Conservation (phyloP, 331 rosid genomes). For the Acacia concinna region DNA sequence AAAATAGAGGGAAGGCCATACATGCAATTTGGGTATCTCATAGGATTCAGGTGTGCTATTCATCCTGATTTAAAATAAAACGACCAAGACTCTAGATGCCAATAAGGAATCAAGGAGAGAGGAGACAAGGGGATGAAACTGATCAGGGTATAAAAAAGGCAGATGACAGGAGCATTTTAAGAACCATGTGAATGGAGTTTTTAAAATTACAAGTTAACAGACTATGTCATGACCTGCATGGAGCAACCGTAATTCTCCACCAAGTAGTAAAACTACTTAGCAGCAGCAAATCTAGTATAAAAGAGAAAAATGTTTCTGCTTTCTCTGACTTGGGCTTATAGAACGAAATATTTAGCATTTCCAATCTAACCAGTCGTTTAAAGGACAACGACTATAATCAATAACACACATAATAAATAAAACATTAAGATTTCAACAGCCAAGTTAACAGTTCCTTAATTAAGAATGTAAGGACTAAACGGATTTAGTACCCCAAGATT, state of each 20-base stretch:
- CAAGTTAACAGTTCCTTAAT: background rate
- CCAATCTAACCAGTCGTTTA: background rate
- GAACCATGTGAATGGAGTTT: background rate
- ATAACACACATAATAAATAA: background rate
- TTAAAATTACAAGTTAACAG: background rate
- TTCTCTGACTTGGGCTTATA: background rate
- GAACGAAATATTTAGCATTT: background rate
- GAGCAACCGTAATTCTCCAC: background rate
- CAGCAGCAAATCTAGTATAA: background rate
- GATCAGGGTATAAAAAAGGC: background rate
- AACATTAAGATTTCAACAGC: constrained; percentile 1
- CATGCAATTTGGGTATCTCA: background rate
- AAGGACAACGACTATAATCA: background rate
- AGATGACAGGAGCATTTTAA: background rate
- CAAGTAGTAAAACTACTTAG: background rate
- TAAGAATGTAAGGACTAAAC: background rate
- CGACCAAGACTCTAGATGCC: background rate
- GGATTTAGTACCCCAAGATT: background rate
- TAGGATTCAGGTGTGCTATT: background rate
- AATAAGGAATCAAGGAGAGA: background rate
- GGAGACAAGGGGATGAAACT: background rate
- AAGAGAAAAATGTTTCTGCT: background rate
- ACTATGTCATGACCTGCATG: constrained; percentile 2
- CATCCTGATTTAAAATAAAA: background rate
- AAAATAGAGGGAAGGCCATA: background rate